These are phyloP conservation scores for Pseudopithomyces chartarum DNA, from an alignment of 2,329 filamentous ascomycete genomes.

Conservation along the genomic window DNA sequence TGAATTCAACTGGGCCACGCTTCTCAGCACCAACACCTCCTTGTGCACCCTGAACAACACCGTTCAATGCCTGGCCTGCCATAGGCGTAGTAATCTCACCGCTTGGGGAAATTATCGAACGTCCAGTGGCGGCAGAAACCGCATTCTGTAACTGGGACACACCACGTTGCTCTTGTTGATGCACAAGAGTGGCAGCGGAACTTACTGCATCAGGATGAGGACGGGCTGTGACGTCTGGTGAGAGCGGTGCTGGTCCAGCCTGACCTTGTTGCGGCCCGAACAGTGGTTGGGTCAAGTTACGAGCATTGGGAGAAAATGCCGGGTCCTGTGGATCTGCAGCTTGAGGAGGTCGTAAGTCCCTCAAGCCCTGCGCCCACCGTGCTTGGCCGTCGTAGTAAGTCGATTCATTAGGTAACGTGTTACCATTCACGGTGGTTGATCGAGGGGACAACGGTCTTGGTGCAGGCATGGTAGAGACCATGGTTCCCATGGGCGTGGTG, in stretches of 20 bases:
- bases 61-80: slow-evolving; percentile 65
- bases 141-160: slow-evolving; percentile 70
- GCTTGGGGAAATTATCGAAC: slow-evolving; percentile 57
- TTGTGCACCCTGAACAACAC: slow-evolving; percentile 63
- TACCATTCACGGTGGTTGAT: slow-evolving; percentile 60
- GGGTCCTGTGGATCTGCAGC: slow-evolving; percentile 42
- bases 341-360: slow-evolving; percentile 21
- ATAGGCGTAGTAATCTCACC: slow-evolving; percentile 54
- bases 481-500: slow-evolving; percentile 97
- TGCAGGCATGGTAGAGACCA: slow-evolving; percentile 80
- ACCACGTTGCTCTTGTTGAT: slow-evolving; percentile 69
- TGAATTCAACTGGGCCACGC: slow-evolving; percentile 94
- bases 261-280: slow-evolving; percentile 43
- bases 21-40: slow-evolving; percentile 67
- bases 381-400: slow-evolving; percentile 43
- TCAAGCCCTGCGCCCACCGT: slow-evolving; percentile 46
- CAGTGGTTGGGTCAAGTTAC: slow-evolving; percentile 47
- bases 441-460: slow-evolving; percentile 52
- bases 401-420: slow-evolving; percentile 49
- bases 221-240: slow-evolving; percentile 42
- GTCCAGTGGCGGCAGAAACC: slow-evolving; percentile 62
- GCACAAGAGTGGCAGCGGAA: slow-evolving; percentile 54
- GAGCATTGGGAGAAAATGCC: slow-evolving; percentile 51
- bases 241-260: slow-evolving; percentile 40
- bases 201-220: slow-evolving; percentile 42